These are phyloP conservation scores for Tardiomyces digboiensis DNA, from an alignment of 1,139 yeast species.

Conservation along the genomic window DNA sequence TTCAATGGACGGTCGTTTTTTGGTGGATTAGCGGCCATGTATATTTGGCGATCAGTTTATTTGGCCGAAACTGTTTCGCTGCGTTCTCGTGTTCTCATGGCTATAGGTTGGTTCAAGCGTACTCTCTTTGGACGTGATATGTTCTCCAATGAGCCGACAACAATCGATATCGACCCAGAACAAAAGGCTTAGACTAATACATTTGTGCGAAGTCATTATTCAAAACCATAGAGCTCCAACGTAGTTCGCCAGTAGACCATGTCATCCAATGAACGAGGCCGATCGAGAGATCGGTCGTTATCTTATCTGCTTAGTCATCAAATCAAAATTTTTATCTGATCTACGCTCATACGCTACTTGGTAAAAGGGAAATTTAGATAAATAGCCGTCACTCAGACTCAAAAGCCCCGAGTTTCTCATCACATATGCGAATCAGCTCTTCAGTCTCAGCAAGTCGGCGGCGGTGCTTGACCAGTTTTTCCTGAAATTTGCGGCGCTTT, in stretches of 20 bases:
- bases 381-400: neutral
- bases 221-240: too few species aligned
- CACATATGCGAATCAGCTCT: neutral
- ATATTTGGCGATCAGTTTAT: slow-evolving; percentile 57
- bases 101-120: slow-evolving; percentile 56
- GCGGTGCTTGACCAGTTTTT: neutral
- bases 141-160: neutral
- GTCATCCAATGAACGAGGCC: too few species aligned
- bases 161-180: neutral
- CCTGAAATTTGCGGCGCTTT: neutral
- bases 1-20: slow-evolving; percentile 44
- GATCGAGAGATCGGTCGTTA: too few species aligned
- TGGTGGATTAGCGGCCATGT: slow-evolving; percentile 57
- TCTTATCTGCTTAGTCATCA: too few species aligned
- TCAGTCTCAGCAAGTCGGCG: neutral
- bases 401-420: neutral
- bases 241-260: too few species aligned
- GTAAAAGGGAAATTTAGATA: too few species aligned
- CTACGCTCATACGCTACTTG: too few species aligned
- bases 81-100: slow-evolving; percentile 46
- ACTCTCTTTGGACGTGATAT: slow-evolving; percentile 54
- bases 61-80: slow-evolving; percentile 53
- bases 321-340: too few species aligned
- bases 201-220: too few species aligned
- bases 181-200: neutral